phyloP scores from a whole-genome alignment of 176 grass and related monocot species.

The Cymbopogon citratus region DNA sequence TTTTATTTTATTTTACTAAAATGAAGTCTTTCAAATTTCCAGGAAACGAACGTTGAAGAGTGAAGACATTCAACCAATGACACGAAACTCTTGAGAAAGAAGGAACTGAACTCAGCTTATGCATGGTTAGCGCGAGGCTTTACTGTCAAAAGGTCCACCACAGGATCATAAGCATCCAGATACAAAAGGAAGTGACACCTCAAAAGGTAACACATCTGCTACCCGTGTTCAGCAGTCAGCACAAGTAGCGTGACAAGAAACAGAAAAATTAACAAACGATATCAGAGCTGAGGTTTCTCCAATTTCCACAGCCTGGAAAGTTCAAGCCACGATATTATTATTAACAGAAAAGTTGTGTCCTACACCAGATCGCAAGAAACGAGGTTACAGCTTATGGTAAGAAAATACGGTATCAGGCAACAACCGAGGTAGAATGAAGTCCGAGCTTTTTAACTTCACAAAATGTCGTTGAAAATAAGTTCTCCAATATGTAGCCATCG shows the following conservation, averaged over 20 bases:
- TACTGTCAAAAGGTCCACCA: not conserved
- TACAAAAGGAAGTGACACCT: not conserved
- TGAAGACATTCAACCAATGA: not conserved
- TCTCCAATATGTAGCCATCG: not conserved
- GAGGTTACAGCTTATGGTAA: slow-evolving; percentile 33
- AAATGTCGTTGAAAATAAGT: slow-evolving; percentile 24
- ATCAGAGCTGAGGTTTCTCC: slow-evolving; percentile 7
- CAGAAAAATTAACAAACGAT: not conserved
- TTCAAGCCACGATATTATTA: slow-evolving; percentile 48
- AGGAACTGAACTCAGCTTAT: not conserved
- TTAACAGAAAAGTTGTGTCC: slow-evolving; percentile 35
- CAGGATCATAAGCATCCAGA: not conserved
- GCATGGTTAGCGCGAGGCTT: not conserved
- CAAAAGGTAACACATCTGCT: not conserved
- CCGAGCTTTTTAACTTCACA: slow-evolving; percentile 27
- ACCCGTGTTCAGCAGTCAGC: not conserved
- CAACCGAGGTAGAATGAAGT: slow-evolving; percentile 21
- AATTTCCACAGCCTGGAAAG: slow-evolving; percentile 31
- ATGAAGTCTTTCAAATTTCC: not conserved
- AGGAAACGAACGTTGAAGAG: not conserved
- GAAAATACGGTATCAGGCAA: slow-evolving; percentile 28
- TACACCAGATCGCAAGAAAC: slow-evolving; percentile 21
- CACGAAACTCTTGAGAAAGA: not conserved
- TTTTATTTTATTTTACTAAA: not conserved
- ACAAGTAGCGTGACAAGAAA: not conserved